Evolutionary conservation across 1,284 basidiomycete genomes (phyloP), one percentile per base, ranked within the genome.

Genomic region (Moniliella sp.): DNA sequence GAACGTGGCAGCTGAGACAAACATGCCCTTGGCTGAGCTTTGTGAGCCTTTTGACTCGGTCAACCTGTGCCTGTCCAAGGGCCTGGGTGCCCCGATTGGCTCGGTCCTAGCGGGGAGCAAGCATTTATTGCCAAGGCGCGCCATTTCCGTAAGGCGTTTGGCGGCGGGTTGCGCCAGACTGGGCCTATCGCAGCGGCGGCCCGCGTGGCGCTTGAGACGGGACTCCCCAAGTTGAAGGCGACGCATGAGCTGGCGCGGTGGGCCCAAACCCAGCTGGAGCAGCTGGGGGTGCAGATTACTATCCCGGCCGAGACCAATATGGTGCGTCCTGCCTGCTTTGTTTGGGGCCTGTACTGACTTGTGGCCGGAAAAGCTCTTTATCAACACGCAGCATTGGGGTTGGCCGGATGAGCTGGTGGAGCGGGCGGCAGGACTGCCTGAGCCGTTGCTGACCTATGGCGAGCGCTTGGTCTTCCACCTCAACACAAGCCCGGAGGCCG

Each of bases 41-140:
- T 78, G 78, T 51, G 73, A 69, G 13, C 84, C 86, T 0, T 93
- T 94, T 61, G 84, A 97, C 58, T 74, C 79, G 1, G 74, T 84
- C 43, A 84, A 79, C 41, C 57, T 93, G n/a, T 97, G 91, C 65
- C 73, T 99, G 58, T 86, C 80, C 66, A 99, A 97, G 65, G 88
- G 88, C 27, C 69, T 94, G 25, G 69, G 88, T 36, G 86, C 88
- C 4, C 88, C 88, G 0, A 71, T 94, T 40, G 88, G 91, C 17
- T 78, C 79, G 16, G 75, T 78, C 42, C 69, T 94, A 4, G 81
- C 84, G 26, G 91, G 91, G 4, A 62, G 73, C 8, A 70, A 71
- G 69, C 69, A n/a, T 78, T 86, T 51, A 53, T 57, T 32, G 37
- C 39, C 14, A 47, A 47, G 27, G 59, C 45, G 13, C 40, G 38